A percentile compares a stretch with the other conserved stretches of the same genome.
Conservation (phyloP, 139 green algal genomes). For the Limnomonas spitsbergensis region DNA sequence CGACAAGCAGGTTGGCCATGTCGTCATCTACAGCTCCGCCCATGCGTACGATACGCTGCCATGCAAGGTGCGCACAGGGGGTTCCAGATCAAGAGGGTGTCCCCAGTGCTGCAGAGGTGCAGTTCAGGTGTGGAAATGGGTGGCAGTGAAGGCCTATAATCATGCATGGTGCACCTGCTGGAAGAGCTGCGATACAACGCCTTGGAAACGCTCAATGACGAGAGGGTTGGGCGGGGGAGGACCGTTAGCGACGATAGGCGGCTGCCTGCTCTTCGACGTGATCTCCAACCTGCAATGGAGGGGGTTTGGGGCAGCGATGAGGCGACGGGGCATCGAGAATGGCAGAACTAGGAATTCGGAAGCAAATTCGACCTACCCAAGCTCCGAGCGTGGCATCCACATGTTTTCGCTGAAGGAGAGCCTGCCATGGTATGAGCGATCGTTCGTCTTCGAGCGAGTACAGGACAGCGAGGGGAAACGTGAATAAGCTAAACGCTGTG, state of each 20-base stretch:
- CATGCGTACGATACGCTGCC: constrained; percentile 89
- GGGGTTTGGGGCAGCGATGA: neutral
- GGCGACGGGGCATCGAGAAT: neutral
- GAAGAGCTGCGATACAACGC: constrained; percentile 95
- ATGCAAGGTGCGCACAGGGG: constrained; percentile 1
- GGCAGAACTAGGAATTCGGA: neutral
- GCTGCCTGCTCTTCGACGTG: constrained; percentile 34
- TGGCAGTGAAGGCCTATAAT: neutral
- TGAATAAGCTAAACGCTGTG: too few species aligned
- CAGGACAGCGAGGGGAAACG: too few species aligned
- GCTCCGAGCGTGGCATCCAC: neutral
- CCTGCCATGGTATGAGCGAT: too few species aligned
- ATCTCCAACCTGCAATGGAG: constrained; percentile 35
- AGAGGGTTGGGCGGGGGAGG: constrained; percentile 75
- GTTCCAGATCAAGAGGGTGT: neutral
- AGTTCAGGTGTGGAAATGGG: too few species aligned
- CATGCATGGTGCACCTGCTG: constrained; percentile 69
- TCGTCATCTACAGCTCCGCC: constrained; percentile 99
- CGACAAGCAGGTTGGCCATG: constrained; percentile 98
- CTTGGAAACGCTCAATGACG: constrained; percentile 95
- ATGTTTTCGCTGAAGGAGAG: neutral
- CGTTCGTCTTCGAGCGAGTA: too few species aligned
- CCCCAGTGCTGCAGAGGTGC: too few species aligned
- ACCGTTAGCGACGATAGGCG: constrained; percentile 41
- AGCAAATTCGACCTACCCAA: neutral